Conservation (phyloP, 163 green algal genomes). For the Trebouxiophyceae sp. region DNA sequence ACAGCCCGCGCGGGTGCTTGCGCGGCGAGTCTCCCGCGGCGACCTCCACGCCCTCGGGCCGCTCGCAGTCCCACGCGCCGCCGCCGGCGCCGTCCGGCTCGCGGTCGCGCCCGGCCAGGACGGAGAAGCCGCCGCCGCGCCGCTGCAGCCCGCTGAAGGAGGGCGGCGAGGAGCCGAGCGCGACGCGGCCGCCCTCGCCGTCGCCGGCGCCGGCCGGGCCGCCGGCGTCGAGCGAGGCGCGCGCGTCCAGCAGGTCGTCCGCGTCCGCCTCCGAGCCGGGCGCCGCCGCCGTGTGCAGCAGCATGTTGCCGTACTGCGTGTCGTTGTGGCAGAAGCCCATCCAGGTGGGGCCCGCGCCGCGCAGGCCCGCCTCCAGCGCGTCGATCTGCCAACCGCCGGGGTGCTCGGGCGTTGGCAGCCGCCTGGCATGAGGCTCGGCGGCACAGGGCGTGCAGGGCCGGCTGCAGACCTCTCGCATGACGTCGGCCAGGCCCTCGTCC, state of each 20-base stretch:
- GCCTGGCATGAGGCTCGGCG: too few species aligned
- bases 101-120: background rate
- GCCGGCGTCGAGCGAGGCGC: background rate
- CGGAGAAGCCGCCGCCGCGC: background rate
- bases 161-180: background rate
- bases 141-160: background rate
- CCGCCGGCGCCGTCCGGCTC: background rate
- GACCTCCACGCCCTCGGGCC: background rate
- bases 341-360: conserved; percentile 16
- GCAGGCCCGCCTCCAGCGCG: conserved; percentile 15
- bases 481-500: background rate
- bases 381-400: conserved; percentile 26
- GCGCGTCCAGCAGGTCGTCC: background rate
- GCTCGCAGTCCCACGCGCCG: background rate
- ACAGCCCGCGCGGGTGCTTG: background rate
- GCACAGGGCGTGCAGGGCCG: too few species aligned
- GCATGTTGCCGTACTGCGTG: conserved; percentile 61
- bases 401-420: too few species aligned
- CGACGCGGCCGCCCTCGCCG: background rate
- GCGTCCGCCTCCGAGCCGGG: background rate
- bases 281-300: conserved; percentile 20
- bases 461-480: conserved; percentile 2
- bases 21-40: background rate
- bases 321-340: conserved; percentile 60
- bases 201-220: background rate